Evolutionary conservation across 306 rosid species (phyloP), one percentile per base, ranked within the genome.

Genomic region (Sesbania bispinosa): DNA sequence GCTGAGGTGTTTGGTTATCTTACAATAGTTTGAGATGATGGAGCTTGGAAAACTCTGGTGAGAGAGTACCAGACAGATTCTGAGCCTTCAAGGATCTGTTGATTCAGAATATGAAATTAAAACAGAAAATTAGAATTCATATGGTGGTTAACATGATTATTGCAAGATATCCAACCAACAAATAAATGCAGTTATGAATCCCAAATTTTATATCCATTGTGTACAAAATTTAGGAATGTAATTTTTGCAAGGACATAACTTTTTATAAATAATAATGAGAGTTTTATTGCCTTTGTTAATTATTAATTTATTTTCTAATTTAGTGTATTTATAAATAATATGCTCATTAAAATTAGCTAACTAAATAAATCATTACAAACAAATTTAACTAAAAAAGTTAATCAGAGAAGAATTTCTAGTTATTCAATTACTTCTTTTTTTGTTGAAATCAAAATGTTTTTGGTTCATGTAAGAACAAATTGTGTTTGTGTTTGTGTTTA

Each of bases 41-140:
- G 75, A 93, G 90, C 88, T 90, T 87, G 20, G 98, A 84, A 72
- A 93, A 86, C 75, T 88, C 97, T 35, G 93, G 84, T 53, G 98
- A 87, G 62, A 93, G 82, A 20, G 77, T 38, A 3, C 94, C 96
- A 24, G 96, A 71, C 27, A 93, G 81, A 77, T 90, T 93, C 81
- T 90, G 92, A 60, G 86, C 70, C 89, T 90, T 93, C 53, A 90
- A 70, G 77, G 63, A 84, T 83, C 98, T 93, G 86, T 79, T 83
- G 41, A 59, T 74, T 57, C 14, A 60, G 11, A 43, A 55, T 23
- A 35, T 46, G 75, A 55, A 69, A 62, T 55, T 24, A 26, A 35
- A 64, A 55, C 38, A 67, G 38, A 43, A 67, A 24, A 24, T 51
- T 52, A 72, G 43, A 65, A 43, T 70, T 59, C 69, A 23, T 6